These are phyloP conservation scores for Luzula sylvatica DNA, from an alignment of 176 grass and related monocot species.

Conservation along the genomic window DNA sequence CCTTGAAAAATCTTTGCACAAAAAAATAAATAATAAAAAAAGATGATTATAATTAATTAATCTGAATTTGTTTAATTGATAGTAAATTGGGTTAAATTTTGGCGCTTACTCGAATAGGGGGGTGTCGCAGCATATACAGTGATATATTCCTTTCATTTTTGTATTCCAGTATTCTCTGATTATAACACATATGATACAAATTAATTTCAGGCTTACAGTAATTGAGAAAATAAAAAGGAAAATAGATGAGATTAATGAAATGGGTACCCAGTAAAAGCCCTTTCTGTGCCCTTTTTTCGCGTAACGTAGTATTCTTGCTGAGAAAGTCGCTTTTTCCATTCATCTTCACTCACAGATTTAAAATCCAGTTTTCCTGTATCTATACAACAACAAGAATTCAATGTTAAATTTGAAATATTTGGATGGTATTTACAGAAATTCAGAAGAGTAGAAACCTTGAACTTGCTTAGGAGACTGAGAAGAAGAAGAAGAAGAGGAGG, in stretches of 20 bases:
- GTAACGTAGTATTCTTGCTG: slow-evolving; percentile 66
- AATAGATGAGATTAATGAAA: neutral
- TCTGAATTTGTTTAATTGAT: neutral
- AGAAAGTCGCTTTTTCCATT: slow-evolving; percentile 64
- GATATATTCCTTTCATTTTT: slow-evolving; percentile 49
- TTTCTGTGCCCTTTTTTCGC: slow-evolving; percentile 77
- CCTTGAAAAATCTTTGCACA: too few relatives aligned
- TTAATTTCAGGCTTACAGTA: too few relatives aligned
- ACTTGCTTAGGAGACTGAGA: neutral
- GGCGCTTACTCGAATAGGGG: slow-evolving; percentile 62
- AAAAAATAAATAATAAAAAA: too few relatives aligned
- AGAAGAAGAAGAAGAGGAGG: neutral
- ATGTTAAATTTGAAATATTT: too few relatives aligned
- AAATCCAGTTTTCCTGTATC: slow-evolving; percentile 27
- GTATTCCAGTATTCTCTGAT: slow-evolving; percentile 43
- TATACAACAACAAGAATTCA: neutral
- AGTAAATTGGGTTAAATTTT: neutral
- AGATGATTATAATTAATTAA: too few relatives aligned
- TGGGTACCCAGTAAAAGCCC: slow-evolving; percentile 72
- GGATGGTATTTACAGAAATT: neutral
- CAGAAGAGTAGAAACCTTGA: neutral
- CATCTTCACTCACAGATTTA: slow-evolving; percentile 44
- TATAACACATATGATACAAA: slow-evolving; percentile 2
- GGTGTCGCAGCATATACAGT: slow-evolving; percentile 64
- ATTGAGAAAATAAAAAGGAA: neutral